Evolutionary conservation across 257 asterid genomes (phyloP).

Genomic region (Gentiana straminea): DNA sequence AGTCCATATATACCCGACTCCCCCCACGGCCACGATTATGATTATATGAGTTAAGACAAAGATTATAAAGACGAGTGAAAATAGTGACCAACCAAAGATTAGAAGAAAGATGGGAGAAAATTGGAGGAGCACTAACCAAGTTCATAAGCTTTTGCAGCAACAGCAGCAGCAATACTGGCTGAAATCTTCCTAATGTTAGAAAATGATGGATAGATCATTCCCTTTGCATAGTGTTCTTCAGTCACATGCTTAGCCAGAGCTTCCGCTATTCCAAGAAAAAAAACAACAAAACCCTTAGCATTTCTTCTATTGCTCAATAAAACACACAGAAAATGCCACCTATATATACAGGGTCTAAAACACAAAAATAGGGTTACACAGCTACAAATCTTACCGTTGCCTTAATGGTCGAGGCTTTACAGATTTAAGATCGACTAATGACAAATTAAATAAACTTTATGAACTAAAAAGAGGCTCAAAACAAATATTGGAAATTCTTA

Average conservation of each 20-base stretch:
- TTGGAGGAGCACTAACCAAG: constrained; percentile 41
- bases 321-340: too few species aligned
- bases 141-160: constrained; percentile 93
- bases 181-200: constrained; percentile 74
- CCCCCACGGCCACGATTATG: too few species aligned
- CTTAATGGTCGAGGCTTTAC: too few species aligned
- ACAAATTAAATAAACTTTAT: too few species aligned
- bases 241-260: constrained; percentile 87
- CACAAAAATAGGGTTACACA: too few species aligned
- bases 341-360: too few species aligned
- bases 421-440: too few species aligned
- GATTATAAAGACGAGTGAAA: too few species aligned
- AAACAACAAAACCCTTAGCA: background rate
- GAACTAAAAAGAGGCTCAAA: too few species aligned
- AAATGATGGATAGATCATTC: constrained; percentile 87
- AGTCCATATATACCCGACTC: too few species aligned
- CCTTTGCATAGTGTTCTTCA: constrained; percentile 73
- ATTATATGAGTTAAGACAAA: too few species aligned
- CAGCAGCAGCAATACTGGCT: constrained; percentile 80
- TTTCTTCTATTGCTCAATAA: background rate
- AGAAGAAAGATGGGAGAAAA: background rate
- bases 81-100: background rate
- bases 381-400: too few species aligned
- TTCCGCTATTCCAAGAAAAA: constrained; percentile 57
- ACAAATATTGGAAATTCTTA: constrained; percentile 24